These are phyloP conservation scores for Pseudocohnilembus persalinus DNA, from an alignment of 169 alveolate genomes.

Conservation along the genomic window DNA sequence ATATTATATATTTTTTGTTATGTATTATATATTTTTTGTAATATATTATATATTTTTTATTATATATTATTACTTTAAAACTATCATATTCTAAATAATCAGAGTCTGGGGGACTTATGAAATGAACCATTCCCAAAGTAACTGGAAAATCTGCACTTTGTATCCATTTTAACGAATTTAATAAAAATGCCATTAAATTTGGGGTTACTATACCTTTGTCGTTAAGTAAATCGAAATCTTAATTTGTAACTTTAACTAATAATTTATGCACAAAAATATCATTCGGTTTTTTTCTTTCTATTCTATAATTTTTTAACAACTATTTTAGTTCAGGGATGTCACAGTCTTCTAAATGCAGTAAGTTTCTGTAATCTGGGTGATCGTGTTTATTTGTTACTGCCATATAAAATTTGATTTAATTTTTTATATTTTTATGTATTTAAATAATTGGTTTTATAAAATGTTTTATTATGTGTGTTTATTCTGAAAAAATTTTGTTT, in stretches of 20 bases:
- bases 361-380: neutral
- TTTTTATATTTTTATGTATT: no score
- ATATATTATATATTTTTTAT: no score
- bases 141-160: neutral
- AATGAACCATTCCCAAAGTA: neutral
- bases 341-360: neutral
- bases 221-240: neutral
- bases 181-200: neutral
- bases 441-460: no score
- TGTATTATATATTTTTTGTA: no score
- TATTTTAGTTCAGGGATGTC: neutral
- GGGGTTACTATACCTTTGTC: neutral
- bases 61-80: neutral
- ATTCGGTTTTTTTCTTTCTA: neutral
- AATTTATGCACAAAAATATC: neutral
- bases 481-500: no score
- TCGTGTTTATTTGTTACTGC: neutral
- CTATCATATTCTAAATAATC: neutral
- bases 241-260: neutral
- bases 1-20: no score
- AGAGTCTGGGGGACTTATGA: neutral
- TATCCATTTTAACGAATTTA: neutral
- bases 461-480: no score
- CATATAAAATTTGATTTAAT: neutral
- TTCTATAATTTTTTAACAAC: no score